phyloP scores from a whole-genome alignment of 2,329 filamentous ascomycete genomes.

The Hawksworthiomyces lignivorus region DNA sequence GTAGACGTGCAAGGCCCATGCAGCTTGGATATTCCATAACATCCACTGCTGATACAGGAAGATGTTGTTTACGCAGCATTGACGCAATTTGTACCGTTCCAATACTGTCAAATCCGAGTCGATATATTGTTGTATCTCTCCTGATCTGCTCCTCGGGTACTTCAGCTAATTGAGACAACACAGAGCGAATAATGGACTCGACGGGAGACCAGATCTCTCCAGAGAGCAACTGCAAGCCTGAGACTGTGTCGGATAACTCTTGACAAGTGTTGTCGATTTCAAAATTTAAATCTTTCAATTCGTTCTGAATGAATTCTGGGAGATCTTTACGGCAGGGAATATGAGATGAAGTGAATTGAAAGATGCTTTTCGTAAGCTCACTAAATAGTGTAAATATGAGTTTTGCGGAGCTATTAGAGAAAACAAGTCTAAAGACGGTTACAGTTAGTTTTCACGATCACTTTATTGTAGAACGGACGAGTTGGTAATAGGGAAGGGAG shows the following conservation, averaged over 20 bases:
- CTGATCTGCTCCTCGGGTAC: constrained; percentile 42
- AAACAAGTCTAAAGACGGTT: no score
- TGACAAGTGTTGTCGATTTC: no score
- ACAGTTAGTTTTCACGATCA: no score
- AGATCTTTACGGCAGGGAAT: constrained; percentile 6
- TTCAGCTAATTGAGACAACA: constrained; percentile 52
- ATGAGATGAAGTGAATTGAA: constrained; percentile 9
- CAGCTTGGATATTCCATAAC: constrained; percentile 58
- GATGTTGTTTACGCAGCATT: constrained; percentile 51
- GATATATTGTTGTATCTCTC: constrained; percentile 66
- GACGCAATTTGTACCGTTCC: constrained; percentile 73
- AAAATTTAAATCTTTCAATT: no score
- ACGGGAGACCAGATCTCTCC: no score
- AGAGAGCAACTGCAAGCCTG: no score
- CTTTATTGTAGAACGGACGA: no score
- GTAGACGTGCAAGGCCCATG: constrained; percentile 6
- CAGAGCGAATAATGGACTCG: constrained; percentile 46
- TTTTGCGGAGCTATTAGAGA: not conserved
- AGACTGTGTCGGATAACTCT: no score
- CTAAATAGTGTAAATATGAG: not conserved
- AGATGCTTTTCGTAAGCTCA: constrained; percentile 11
- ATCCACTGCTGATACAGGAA: constrained; percentile 58
- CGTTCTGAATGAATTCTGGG: no score
- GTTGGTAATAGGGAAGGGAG: not conserved
- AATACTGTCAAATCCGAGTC: constrained; percentile 87